Base-by-base conservation (phyloP, 495 filamentous ascomycete genomes). In the Penicillium coprophilum region DNA sequence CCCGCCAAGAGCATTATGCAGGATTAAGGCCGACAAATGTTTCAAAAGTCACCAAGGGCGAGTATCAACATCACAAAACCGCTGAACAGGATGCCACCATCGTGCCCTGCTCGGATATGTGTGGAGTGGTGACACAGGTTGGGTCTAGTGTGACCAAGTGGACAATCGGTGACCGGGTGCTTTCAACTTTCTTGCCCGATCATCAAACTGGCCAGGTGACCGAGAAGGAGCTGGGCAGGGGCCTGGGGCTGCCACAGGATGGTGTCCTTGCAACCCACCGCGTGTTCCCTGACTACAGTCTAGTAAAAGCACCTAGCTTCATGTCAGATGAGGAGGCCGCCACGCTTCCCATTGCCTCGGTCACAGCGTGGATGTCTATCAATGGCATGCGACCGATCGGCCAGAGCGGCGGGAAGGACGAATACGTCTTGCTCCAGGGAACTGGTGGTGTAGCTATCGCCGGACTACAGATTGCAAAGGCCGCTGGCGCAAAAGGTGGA, bases 341-440 rank as follows among this genome's bases (percentile, higher is more conserved):
- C 31, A 87, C 87, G 0, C 74, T 93, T 10, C 72, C 80, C 0
- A 92, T 89, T 65, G 89, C 90, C 1, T 86, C 75, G 0, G 63
- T 93, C 47, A 94, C 90, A 8, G 85, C 85, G 0, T 95, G 90
- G 90, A 94, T 93, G 62, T 85, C 83, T 7, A 78, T 95, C 15
- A 93, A 88, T 63, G 89, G 89, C 0, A 68, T 90, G 46, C 57
- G 74, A 10, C 77, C 79, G 3, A 56, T 79, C n/a, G 75, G 75
- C 0, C 81, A 78, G 60, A 87, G 82, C 10, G 79, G 91, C 21
- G 77, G 76, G 0, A 78, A 78, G 61, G 89, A 85, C 0, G 79
- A 93, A 46, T 79, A 71, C 45, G 82, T 96, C 2, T 70, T 96
- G 21, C 83, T 87, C 8, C 88, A 92, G 62, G 90, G 90, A 1